These are phyloP conservation scores for Debaryomycetaceae sp. DNA, from an alignment of 1,139 yeast genomes.

Conservation along the genomic window DNA sequence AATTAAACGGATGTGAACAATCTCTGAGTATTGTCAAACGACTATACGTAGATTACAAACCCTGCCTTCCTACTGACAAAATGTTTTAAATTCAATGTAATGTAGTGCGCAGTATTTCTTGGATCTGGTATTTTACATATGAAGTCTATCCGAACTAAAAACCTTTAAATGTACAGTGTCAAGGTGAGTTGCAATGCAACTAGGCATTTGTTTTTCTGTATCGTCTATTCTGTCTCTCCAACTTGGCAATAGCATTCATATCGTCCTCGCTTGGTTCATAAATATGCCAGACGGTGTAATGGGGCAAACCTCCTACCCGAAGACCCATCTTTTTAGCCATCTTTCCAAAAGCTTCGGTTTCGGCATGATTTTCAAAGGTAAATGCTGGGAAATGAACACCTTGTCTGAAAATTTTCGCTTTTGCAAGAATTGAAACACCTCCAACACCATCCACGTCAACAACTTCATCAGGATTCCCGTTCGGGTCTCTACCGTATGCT, in stretches of 20 bases:
- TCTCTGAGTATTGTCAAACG: constrained; percentile 48
- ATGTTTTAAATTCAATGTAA: constrained; percentile 12
- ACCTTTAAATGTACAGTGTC: neutral
- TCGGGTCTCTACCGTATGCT: constrained; percentile 64
- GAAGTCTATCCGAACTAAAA: constrained; percentile 1
- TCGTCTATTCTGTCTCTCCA: constrained; percentile 67
- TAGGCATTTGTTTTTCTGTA: constrained; percentile 9
- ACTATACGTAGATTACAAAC: constrained; percentile 42
- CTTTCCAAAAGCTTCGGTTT: constrained; percentile 89
- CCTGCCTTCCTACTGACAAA: constrained; percentile 54
- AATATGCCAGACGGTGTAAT: constrained; percentile 85
- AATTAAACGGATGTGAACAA: constrained; percentile 53
- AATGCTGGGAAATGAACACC: constrained; percentile 90
- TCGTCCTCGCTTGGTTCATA: constrained; percentile 93
- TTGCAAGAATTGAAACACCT: constrained; percentile 82
- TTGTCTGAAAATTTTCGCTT: constrained; percentile 74
- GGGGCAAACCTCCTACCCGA: constrained; percentile 81
- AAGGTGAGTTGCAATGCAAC: neutral
- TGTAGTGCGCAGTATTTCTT: constrained; percentile 1
- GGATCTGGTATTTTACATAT: neutral
- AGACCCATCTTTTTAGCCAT: constrained; percentile 80
- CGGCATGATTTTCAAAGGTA: constrained; percentile 86
- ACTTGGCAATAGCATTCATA: constrained; percentile 64
- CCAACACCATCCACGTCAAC: constrained; percentile 85
- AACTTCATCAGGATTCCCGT: constrained; percentile 63